Evolutionary conservation across 768 basidiomycete species (phyloP), one percentile per base, ranked within the genome.

Genomic region (Rhodosporidiobolus sp.): DNA sequence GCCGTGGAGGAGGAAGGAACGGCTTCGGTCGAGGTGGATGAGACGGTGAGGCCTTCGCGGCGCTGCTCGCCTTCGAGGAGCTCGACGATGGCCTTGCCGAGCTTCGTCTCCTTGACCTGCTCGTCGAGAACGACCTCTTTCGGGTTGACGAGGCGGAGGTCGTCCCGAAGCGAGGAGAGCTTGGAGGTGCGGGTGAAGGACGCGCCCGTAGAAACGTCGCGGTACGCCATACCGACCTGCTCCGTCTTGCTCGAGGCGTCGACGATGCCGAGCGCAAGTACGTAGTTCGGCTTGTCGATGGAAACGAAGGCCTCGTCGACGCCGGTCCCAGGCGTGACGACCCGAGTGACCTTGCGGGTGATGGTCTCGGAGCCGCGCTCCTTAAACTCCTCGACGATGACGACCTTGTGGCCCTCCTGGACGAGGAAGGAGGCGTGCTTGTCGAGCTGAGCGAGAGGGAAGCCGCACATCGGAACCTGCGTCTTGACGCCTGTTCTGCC

Each of bases 141-240:
- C 10, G 94, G 94, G 45, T 82, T 82, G 56, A 96, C 89, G 30
- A 92, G 87, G 14, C 87, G 87, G 34, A 98, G 83, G 72, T 95
- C 90, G 77, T 96, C 92, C 65, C 87, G 86, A 43, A 98, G 81
- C 52, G 79, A 82, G 32, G 86, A 86, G 24, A 84, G 59, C 4
- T 83, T 80, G 19, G 86, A 84, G 11, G 81, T 79, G 74, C 90
- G 90, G 19, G 90, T 88, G 80, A 90, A 93, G 80, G 95, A 92
- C 78, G 95, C 94, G 70, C 92, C 92, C 0, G 94, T 96, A 22
- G 94, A 94, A 26, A 96, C 87, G 79, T 98, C 94, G 34, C 91
- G 92, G 89, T 94, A 97, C 11, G 94, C 93, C 52, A 98, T 83
- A 3, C 91, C 92, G 28, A 76, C n/a, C 46, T 64, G 59, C 19